Conservation (phyloP, 2,329 filamentous ascomycete species). For the Mycosphaerella arachidis region DNA sequence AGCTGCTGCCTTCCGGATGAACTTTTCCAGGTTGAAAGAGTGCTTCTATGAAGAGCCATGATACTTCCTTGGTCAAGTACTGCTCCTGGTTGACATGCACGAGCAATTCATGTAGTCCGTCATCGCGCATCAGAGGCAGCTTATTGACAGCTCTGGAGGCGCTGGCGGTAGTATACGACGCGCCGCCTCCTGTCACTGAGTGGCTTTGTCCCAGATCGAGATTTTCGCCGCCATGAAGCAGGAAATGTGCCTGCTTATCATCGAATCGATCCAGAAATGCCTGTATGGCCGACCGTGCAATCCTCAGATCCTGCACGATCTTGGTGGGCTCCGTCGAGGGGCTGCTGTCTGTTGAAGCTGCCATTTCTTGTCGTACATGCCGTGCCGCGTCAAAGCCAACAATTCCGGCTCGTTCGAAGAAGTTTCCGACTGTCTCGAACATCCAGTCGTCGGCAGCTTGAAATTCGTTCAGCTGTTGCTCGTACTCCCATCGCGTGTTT, state of each 20-base stretch:
- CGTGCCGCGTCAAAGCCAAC: conserved; percentile 32
- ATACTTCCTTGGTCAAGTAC: conserved; percentile 48
- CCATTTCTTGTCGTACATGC: conserved; percentile 28
- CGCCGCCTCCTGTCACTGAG: conserved; percentile 9
- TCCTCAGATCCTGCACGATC: conserved; percentile 10
- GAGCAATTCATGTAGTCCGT: conserved; percentile 40
- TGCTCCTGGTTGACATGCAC: conserved; percentile 44
- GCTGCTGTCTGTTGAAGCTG: conserved; percentile 6
- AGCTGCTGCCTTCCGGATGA: conserved; percentile 35
- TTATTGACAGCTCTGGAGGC: conserved; percentile 15
- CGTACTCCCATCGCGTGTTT: conserved; percentile 51
- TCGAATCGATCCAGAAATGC: conserved; percentile 27
- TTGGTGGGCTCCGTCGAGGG: background rate
- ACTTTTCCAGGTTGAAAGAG: conserved; percentile 44
- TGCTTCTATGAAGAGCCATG: conserved; percentile 50
- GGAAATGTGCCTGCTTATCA: conserved; percentile 25
- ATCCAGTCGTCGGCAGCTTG: conserved; percentile 55
- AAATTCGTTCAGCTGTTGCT: conserved; percentile 51
- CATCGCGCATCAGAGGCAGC: conserved; percentile 20
- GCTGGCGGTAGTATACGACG: conserved; percentile 11
- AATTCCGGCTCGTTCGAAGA: conserved; percentile 51
- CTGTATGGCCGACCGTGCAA: conserved; percentile 23
- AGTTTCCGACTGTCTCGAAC: conserved; percentile 50
- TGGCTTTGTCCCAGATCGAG: conserved; percentile 21
- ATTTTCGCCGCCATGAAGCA: conserved; percentile 26